Evolutionary conservation across 306 rosid species (phyloP).

Genomic region (Gynostemma pentaphyllum): DNA sequence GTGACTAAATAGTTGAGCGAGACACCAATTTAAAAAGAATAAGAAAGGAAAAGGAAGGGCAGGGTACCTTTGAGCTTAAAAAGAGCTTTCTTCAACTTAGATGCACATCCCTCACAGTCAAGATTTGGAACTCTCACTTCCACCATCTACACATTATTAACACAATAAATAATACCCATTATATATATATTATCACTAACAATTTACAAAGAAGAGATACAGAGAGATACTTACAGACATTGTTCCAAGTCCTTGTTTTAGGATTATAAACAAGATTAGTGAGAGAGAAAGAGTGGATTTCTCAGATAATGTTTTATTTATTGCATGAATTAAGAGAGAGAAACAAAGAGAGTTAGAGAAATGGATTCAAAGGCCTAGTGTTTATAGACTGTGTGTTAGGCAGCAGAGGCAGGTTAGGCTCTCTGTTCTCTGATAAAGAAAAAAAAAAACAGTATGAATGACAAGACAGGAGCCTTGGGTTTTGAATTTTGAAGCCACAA

Average conservation of each 20-base stretch:
- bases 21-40: too few relatives aligned
- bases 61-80: conserved; percentile 69
- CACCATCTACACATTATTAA: conserved; percentile 78
- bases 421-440: not conserved
- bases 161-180: not conserved
- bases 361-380: not conserved
- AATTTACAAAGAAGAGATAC: not conserved
- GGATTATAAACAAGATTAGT: not conserved
- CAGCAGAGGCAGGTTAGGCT: too few relatives aligned
- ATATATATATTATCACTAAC: not conserved
- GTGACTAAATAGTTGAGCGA: not conserved
- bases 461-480: conserved; percentile 14
- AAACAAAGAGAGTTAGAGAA: not conserved
- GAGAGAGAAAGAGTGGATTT: not conserved
- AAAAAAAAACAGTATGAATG: too few relatives aligned
- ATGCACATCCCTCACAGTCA: conserved; percentile 93
- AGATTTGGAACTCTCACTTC: conserved; percentile 96
- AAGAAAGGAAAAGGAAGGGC: not conserved
- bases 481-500: conserved; percentile 7
- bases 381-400: not conserved
- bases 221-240: conserved; percentile 44
- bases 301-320: not conserved
- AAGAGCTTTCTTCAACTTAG: conserved; percentile 68
- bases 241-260: not conserved
- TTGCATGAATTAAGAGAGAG: not conserved